phyloP scores from a whole-genome alignment of 768 basidiomycete genomes.

The Tricholoma furcatifolium region DNA sequence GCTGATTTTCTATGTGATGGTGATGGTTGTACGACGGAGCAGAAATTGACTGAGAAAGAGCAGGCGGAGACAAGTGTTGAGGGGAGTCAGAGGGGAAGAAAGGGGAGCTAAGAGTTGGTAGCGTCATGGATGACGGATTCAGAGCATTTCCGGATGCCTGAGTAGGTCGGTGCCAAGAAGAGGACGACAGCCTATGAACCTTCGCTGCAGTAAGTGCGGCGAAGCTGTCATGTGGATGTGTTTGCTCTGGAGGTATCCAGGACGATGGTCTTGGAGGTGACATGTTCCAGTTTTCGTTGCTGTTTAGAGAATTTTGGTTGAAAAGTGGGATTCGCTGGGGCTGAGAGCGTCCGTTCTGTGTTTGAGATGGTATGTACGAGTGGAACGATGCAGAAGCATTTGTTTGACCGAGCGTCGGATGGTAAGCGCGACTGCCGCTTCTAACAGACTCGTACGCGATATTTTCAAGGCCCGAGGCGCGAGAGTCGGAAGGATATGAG shows the following conservation, averaged over 20 bases:
- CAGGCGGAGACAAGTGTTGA: slow-evolving; percentile 31
- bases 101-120: slow-evolving; percentile 57
- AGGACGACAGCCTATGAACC: slow-evolving; percentile 1
- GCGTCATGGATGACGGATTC: slow-evolving; percentile 22
- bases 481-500: slow-evolving; percentile 7
- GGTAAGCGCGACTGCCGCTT: slow-evolving; percentile 2
- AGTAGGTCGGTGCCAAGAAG: slow-evolving; percentile 11
- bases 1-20: slow-evolving; percentile 24
- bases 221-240: slow-evolving; percentile 4
- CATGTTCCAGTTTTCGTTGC: slow-evolving; percentile 9
- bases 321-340: slow-evolving; percentile 7
- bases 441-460: slow-evolving; percentile 1
- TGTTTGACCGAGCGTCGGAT: not conserved
- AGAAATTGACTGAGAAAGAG: slow-evolving; percentile 14
- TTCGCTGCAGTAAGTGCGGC: slow-evolving; percentile 3
- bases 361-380: slow-evolving; percentile 8
- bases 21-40: slow-evolving; percentile 25
- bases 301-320: slow-evolving; percentile 1
- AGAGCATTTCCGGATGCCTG: slow-evolving; percentile 15
- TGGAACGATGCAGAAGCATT: not conserved
- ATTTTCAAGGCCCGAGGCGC: slow-evolving; percentile 7
- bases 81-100: slow-evolving; percentile 47
- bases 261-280: slow-evolving; percentile 9
- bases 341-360: slow-evolving; percentile 7
- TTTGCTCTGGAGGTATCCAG: slow-evolving; percentile 13